A percentile compares a stretch with the other conserved stretches of the same genome.
phyloP scores from a whole-genome alignment of 1,284 basidiomycete genomes.

The Neolentinus lepideus region DNA sequence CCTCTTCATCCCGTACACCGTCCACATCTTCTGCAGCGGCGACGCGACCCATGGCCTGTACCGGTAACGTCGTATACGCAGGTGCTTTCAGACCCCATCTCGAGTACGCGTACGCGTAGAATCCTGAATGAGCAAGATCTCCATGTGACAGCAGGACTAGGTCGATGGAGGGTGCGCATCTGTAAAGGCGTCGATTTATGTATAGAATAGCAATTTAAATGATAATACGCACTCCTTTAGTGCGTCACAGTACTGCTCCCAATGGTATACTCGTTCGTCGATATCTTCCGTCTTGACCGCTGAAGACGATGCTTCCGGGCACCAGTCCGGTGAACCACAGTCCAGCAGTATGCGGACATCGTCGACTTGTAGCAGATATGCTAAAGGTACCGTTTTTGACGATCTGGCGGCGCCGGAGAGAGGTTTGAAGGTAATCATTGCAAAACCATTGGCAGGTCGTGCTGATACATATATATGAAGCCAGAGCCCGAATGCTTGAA shows the following conservation, averaged over 20 bases:
- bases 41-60: constrained; percentile 93
- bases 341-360: constrained; percentile 92
- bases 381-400: constrained; percentile 56
- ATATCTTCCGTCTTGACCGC: constrained; percentile 23
- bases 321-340: constrained; percentile 89
- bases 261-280: constrained; percentile 31
- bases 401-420: constrained; percentile 77
- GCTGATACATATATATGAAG: too few relatives aligned
- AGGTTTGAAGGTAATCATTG: constrained; percentile 91
- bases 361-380: constrained; percentile 91
- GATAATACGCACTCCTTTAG: constrained; percentile 53
- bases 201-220: not conserved
- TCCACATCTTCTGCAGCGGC: constrained; percentile 83
- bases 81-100: constrained; percentile 87
- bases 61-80: constrained; percentile 94
- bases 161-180: constrained; percentile 70
- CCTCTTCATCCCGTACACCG: constrained; percentile 70
- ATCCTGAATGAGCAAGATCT: constrained; percentile 80
- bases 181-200: constrained; percentile 19
- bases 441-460: not conserved
- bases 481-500: too few relatives aligned
- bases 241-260: constrained; percentile 58
- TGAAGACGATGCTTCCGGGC: constrained; percentile 43
- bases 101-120: constrained; percentile 88
- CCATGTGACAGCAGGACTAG: constrained; percentile 92